Conservation (phyloP, 2,329 filamentous ascomycete species). For the Aspergillus bombycis region DNA sequence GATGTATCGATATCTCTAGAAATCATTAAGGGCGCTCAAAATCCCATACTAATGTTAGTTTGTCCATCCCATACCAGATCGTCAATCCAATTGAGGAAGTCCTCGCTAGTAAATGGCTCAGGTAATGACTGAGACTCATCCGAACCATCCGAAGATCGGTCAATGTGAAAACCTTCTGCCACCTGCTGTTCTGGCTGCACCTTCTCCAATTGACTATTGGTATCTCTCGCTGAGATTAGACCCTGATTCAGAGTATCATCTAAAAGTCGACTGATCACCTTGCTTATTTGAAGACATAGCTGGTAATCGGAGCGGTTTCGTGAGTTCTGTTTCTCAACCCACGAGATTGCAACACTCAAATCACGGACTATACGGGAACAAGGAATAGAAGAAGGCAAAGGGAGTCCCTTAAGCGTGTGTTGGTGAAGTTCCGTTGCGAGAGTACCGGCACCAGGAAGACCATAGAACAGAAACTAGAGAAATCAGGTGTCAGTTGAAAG, state of each 20-base stretch:
- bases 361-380: conserved; percentile 7
- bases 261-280: conserved; percentile 3
- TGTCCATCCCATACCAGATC: conserved; percentile 4
- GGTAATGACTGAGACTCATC: not conserved
- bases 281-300: conserved; percentile 2
- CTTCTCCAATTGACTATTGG: not conserved
- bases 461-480: conserved; percentile 11
- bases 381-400: not conserved
- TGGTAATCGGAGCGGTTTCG: conserved; percentile 3
- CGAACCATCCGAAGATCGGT: not conserved
- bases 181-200: not conserved
- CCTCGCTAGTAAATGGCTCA: conserved; percentile 2
- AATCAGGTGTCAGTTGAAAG: not conserved
- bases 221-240: not conserved
- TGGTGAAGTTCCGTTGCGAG: conserved; percentile 12
- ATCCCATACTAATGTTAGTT: not conserved
- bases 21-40: not conserved
- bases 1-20: not conserved
- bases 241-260: conserved; percentile 5
- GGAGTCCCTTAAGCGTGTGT: not conserved
- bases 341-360: conserved; percentile 7
- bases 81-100: conserved; percentile 6
- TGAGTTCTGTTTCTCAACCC: conserved; percentile 1
- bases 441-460: conserved; percentile 12
- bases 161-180: not conserved